Evolutionary conservation across 176 grass and related monocot genomes (phyloP).

Genomic region (Avena atlantica): DNA sequence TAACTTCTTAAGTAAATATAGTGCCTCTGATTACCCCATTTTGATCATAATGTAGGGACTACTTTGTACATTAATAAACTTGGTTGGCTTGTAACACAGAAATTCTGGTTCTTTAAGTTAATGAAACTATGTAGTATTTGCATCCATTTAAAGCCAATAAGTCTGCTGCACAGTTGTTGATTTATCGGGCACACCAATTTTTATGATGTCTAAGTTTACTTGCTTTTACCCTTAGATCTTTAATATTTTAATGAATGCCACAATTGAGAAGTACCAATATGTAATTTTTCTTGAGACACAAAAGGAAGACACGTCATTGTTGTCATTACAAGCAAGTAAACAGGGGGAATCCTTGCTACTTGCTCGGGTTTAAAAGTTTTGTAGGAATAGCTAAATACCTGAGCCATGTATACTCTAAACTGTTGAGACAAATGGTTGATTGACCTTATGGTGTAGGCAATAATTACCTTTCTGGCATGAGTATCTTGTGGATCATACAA

Average conservation of each 20-base stretch:
- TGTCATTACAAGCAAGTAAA: constrained; percentile 13
- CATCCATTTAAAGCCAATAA: constrained; percentile 4
- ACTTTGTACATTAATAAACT: background rate
- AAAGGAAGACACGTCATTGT: background rate
- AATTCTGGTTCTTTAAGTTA: constrained; percentile 24
- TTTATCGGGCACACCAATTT: background rate
- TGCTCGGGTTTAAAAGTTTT: constrained; percentile 27
- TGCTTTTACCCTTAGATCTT: constrained; percentile 15
- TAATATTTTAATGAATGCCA: constrained; percentile 1
- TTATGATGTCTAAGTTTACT: background rate
- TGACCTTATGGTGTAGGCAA: constrained; percentile 19
- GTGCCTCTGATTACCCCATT: background rate
- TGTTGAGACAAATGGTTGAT: background rate
- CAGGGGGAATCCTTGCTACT: background rate
- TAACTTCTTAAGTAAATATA: constrained; percentile 1
- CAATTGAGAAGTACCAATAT: constrained; percentile 1
- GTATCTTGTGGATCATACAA: constrained; percentile 1
- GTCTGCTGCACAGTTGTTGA: constrained; percentile 7
- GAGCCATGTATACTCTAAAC: background rate
- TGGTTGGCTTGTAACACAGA: constrained; percentile 3
- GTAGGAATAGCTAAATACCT: no score
- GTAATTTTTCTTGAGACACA: constrained; percentile 10
- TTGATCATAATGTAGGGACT: background rate
- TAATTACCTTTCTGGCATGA: constrained; percentile 27
- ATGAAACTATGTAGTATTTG: background rate